Base-by-base conservation (phyloP, 2,329 filamentous ascomycete genomes). In the Zymoseptoria crescenta region DNA sequence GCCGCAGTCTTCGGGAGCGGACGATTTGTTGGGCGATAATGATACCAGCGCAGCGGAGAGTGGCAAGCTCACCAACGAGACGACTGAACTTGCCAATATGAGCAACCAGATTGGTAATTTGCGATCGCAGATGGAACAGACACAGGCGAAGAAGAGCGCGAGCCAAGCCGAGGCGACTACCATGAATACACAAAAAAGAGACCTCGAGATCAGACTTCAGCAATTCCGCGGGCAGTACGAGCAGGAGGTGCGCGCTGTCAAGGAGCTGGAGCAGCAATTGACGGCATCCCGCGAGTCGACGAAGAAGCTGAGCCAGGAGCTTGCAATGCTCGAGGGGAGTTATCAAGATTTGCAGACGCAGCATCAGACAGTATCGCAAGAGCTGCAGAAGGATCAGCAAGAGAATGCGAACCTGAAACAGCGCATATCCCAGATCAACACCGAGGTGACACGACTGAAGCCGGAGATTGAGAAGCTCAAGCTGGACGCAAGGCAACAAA, bases 71-170 rank as follows among this genome's bases (percentile, higher is more conserved):
- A 94, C 88, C 0, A 87, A 86, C 64, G 94, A 99, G 71, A 94
- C 92, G 2, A 87, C 89, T 0, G 94, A 99, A 73, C 81, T 99
- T 59, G 94, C 92, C 55, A 97, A 99, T 71, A 81, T 99, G 67
- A 96, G 93, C 0, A 97, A 96, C 73, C 94, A 97, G 74, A 91
- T 99, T 64, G 87, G 91, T 30, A 93, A 89, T 2, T 77, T 99
- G 57, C 88, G 92, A 0, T 95, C 87, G 70, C 91, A 99, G 76
- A 96, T 96, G 85, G 91, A 96, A 71, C 91, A 93, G 66, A 88
- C 96, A 1, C 91, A 96, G 72, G 84, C 81, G 35, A 93, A 96
- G 75, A 87, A 91, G 63, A 83, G 79, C 4, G 83, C 84, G 1
- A 88, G 88, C 0, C 91, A 96, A 73, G 87, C 87, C 64, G 90